These are phyloP conservation scores for Grammothele lineata DNA, from an alignment of 768 basidiomycete species.

Conservation along the genomic window DNA sequence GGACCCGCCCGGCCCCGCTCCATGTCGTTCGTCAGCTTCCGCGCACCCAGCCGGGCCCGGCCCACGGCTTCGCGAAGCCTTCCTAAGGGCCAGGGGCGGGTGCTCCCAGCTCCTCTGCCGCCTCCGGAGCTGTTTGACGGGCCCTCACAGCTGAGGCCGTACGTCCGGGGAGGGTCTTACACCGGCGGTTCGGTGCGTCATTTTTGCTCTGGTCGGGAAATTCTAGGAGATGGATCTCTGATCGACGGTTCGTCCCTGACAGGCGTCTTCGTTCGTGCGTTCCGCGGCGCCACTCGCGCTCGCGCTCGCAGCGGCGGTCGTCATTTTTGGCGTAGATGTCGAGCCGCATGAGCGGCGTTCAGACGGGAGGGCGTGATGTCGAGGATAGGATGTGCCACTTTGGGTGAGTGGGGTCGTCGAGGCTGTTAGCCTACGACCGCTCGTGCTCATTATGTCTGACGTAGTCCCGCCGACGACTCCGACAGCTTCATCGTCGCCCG, in stretches of 20 bases:
- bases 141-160: constrained; percentile 34
- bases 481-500: no score
- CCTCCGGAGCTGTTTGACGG: constrained; percentile 42
- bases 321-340: constrained; percentile 5
- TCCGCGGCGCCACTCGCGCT: constrained; percentile 2
- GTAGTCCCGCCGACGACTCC: no score
- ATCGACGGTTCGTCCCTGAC: not conserved
- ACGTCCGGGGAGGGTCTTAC: constrained; percentile 3
- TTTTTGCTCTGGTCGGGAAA: not conserved
- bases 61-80: constrained; percentile 8
- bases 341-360: no score
- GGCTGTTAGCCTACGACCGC: no score
- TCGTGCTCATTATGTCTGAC: no score
- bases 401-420: no score
- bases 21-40: constrained; percentile 8
- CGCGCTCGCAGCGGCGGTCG: not conserved
- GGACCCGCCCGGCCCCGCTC: constrained; percentile 40
- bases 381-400: no score
- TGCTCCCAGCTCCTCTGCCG: constrained; percentile 24
- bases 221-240: not conserved
- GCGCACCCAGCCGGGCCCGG: not conserved
- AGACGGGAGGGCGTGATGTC: no score
- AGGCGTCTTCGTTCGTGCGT: not conserved
- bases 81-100: constrained; percentile 10
- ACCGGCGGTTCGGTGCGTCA: not conserved